A percentile compares a stretch with the other conserved stretches of the same genome.
Conservation (phyloP, 177 flowering plant genomes). For the Vitis hybrid region DNA sequence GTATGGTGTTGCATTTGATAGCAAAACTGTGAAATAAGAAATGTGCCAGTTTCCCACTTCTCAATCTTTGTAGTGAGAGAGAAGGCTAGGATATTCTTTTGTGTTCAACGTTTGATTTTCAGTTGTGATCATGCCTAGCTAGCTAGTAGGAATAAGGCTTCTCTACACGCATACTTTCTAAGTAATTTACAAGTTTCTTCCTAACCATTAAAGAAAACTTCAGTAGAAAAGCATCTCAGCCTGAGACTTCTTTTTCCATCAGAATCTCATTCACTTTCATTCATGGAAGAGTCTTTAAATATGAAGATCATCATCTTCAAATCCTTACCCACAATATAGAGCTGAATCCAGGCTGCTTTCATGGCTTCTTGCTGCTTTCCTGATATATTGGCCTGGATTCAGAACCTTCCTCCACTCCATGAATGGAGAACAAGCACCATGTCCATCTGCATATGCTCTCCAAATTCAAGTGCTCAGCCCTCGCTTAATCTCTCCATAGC, state of each 20-base stretch:
- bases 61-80: too few species aligned
- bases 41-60: too few species aligned
- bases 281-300: conserved; percentile 5
- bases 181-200: not conserved
- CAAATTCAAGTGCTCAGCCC: conserved; percentile 43
- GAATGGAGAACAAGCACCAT: conserved; percentile 57
- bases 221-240: not conserved
- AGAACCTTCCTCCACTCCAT: conserved; percentile 60
- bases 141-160: too few species aligned
- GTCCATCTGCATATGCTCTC: conserved; percentile 55
- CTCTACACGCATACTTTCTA: too few species aligned
- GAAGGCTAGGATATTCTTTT: too few species aligned
- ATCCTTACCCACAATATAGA: not conserved
- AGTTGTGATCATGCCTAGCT: too few species aligned
- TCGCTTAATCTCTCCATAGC: conserved; percentile 55
- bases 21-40: not conserved
- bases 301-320: not conserved
- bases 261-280: not conserved
- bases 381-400: conserved; percentile 71
- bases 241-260: not conserved
- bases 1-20: not conserved
- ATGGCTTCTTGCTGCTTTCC: conserved; percentile 55
- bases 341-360: not conserved
- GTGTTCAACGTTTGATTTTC: too few species aligned
- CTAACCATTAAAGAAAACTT: not conserved